These are phyloP conservation scores for Cymbopogon flexuosus DNA, from an alignment of 202 grass and related monocot species.

Conservation along the genomic window DNA sequence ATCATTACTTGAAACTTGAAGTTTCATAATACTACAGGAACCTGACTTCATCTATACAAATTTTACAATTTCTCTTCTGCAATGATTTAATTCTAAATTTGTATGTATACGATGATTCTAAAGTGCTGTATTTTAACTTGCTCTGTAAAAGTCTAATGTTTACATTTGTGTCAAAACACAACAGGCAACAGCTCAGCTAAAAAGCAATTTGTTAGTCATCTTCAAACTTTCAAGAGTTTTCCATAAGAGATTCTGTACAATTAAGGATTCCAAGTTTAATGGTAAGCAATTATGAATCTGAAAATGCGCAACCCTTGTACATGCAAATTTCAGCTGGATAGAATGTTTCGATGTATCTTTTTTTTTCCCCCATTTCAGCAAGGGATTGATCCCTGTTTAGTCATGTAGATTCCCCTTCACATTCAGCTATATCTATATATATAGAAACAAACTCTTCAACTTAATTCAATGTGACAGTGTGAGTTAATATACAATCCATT, in stretches of 20 bases:
- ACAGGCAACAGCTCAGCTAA: background rate
- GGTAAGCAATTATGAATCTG: background rate
- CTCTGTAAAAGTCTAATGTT: background rate
- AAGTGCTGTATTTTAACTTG: background rate
- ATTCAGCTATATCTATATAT: background rate
- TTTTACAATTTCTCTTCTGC: background rate
- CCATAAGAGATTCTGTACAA: background rate
- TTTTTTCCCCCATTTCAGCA: background rate
- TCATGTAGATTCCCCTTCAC: background rate
- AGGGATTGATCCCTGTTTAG: background rate
- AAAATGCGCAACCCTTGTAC: background rate
- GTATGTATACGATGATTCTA: background rate
- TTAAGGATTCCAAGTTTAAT: background rate
- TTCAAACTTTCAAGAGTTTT: background rate
- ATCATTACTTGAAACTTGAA: background rate
- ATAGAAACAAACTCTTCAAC: background rate
- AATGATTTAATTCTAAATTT: background rate
- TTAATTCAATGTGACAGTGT: background rate
- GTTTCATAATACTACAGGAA: background rate
- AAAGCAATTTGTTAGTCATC: background rate
- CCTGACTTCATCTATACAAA: background rate
- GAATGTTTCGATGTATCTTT: background rate
- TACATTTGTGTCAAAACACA: background rate
- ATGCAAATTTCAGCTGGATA: background rate
- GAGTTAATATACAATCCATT: background rate